These are phyloP conservation scores for Debaryomycetaceae sp. DNA, from an alignment of 1,139 yeast species.

Conservation along the genomic window DNA sequence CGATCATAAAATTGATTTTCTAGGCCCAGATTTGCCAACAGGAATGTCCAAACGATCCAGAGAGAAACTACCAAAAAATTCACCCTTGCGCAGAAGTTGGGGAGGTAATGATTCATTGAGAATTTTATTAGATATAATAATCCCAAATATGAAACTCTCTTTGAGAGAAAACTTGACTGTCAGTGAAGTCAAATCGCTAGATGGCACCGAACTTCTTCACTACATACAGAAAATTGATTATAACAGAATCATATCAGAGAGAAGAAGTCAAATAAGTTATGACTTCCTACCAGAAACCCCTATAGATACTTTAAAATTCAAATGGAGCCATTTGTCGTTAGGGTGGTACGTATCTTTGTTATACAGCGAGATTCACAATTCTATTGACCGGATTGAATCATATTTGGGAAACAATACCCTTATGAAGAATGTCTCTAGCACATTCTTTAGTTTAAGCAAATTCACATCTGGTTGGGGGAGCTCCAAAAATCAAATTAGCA, in stretches of 20 bases:
- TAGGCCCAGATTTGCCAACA: constrained; percentile 47
- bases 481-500: constrained; percentile 15
- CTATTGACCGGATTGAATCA: constrained; percentile 26
- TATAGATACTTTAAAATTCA: constrained; percentile 51
- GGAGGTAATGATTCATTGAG: constrained; percentile 54
- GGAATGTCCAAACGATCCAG: constrained; percentile 63
- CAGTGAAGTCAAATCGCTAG: constrained; percentile 20
- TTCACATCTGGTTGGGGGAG: constrained; percentile 42
- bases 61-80: constrained; percentile 54
- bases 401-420: constrained; percentile 26
- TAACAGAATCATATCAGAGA: constrained; percentile 14
- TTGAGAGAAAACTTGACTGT: constrained; percentile 35
- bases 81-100: constrained; percentile 55
- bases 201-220: constrained; percentile 34
- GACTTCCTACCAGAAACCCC: constrained; percentile 36
- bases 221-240: constrained; percentile 37
- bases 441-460: constrained; percentile 44
- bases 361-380: constrained; percentile 62
- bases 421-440: constrained; percentile 35
- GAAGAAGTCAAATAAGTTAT: constrained; percentile 23
- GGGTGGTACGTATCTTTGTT: constrained; percentile 76
- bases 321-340: constrained; percentile 61
- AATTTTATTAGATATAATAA: constrained; percentile 40
- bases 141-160: constrained; percentile 36
- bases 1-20: constrained; percentile 22